Conservation (phyloP, 2,329 filamentous ascomycete species). For the Tolypocladium album region DNA sequence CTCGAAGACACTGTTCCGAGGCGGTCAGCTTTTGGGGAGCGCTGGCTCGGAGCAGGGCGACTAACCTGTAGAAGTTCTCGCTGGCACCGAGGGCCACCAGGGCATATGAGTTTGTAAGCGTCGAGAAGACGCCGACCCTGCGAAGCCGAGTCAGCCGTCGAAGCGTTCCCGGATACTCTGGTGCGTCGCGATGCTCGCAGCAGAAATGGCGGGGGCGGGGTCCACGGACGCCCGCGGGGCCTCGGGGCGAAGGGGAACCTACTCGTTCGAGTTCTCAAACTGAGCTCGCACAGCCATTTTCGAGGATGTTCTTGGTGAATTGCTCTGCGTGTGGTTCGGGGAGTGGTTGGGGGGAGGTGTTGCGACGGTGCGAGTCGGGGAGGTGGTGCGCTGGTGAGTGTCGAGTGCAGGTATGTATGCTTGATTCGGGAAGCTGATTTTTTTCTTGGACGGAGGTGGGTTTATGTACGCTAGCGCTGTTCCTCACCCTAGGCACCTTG, state of each 20-base stretch:
- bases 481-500: neutral
- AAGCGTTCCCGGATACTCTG: neutral
- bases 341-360: neutral
- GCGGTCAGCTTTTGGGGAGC: neutral
- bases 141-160: conserved; percentile 2
- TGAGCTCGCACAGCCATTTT: conserved; percentile 60
- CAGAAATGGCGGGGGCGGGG: conserved; percentile 14
- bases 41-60: neutral
- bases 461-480: neutral
- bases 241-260: conserved; percentile 24
- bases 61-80: conserved; percentile 93
- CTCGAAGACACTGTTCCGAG: conserved; percentile 71
- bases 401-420: neutral
- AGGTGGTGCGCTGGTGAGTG: neutral
- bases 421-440: neutral
- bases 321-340: neutral
- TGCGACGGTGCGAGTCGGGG: neutral
- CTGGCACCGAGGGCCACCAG: conserved; percentile 89
- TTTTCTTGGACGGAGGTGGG: neutral
- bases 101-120: conserved; percentile 94
- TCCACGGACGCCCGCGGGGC: conserved; percentile 2
- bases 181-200: neutral
- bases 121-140: conserved; percentile 93
- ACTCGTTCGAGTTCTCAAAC: conserved; percentile 91
- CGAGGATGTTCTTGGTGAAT: conserved; percentile 1